Base-by-base conservation (phyloP, 2,329 filamentous ascomycete species). In the Ceratocystis destructans region DNA sequence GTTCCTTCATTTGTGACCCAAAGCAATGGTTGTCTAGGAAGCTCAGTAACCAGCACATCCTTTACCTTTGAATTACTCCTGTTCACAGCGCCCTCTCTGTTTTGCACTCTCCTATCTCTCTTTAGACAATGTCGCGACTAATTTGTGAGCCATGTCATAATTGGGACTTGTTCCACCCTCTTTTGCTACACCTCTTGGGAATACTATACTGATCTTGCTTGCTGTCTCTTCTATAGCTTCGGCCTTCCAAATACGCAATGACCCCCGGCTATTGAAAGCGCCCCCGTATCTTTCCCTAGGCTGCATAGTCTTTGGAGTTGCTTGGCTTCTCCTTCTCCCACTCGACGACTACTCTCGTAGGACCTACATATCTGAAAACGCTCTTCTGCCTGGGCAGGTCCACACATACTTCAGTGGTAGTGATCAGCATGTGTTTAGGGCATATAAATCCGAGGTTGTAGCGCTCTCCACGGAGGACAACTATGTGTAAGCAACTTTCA, bases 311-410 rank as follows among this genome's bases (percentile, higher is more conserved):
- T 83, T 96, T 72, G 94, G 94, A 64, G 83, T 96, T 66, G 83
- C 85, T 71, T 99, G 93, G 90, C 85, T 99, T 15, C 83, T 96
- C 25, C 81, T 97, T 41, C 83, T 99, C 1, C 94, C 94, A 2
- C 81, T 97, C 64, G 83, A 97, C 75, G 84, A 92, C 70, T 96
- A 97, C 78, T 96, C 91, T 63, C 86, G 94, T 70, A 82, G 84
- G 68, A 99, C 93, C 0, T 99, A 99, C 76, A 94, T 99, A 67
- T 97, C 93, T 55, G 94, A 99, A 76, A 99, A 99, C 75, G 94
- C 94, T 10, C 84, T 99, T 44, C 80, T 99, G 15, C 94, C 94
- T 0, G 94, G 92, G 1, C 94, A 99, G 76, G 94, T 97, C 7
- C 93, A 97, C 77, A 96, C 94, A 1, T 99, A 99, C 76, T 99